Evolutionary conservation across 345 rosid species (phyloP), one percentile per base, ranked within the genome.

Genomic region (Gossypium herbaceum): DNA sequence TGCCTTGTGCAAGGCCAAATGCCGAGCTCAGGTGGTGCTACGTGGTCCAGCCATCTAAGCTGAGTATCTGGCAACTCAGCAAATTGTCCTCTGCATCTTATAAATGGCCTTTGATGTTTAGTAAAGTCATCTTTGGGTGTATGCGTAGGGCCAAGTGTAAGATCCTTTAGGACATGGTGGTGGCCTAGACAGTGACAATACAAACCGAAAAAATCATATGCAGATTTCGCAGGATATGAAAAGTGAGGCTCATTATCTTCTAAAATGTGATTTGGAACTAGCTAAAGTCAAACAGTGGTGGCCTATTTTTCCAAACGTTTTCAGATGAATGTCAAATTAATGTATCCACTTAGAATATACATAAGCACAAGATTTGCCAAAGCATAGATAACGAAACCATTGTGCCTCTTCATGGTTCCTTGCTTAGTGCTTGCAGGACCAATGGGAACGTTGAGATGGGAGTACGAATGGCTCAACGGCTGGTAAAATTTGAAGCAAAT

Each of bases 401-500:
- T 17, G 77, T 85, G 73, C 92, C 90, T 0, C 82, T 92, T 56
- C 89, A 88, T 74, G 86, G 95, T 15, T 83, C 93, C 69, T 57
- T 92, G 64, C 92, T 90, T 13, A 89, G 95, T 73, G 88, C 93
- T 78, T 91, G 95, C 71, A 81, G 92, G 56, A 79, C 76, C 66
- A 83, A 90, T 67, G 82, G 87, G 48, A 86, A 92, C 76, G 82
- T 88, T 5, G 73, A 80, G 72, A 78, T 90, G 73, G 94, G 89
- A 7, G 88, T 90, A 78, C 72, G 91, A 16, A 60, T 87, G 62
- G 92, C 12, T 64, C 39, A 4, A 29, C 39, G 39, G 39, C 39
- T 29, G 39, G 39, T 29, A 29, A 29, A 29, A 4, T 29, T 29
- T 29, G 39, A 29, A 29, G 39, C 39, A 29, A 29, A 29, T 4